Conservation (phyloP, 306 rosid genomes). For the Quercus mongolica region DNA sequence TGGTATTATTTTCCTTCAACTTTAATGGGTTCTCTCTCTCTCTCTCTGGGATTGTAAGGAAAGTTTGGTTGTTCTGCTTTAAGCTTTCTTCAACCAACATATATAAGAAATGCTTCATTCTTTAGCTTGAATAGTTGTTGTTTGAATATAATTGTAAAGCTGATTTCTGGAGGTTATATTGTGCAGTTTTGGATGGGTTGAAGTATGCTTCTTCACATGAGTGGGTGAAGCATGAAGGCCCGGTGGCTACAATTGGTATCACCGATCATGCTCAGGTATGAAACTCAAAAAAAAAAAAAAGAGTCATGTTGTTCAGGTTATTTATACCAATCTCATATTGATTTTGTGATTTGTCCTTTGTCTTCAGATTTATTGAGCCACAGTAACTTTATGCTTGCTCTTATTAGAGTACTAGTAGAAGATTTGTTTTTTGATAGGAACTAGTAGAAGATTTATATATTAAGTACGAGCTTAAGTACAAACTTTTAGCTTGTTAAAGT, state of each 20-base stretch:
- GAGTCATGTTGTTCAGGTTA: constrained; percentile 88
- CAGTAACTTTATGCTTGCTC: background rate
- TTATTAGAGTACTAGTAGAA: too few relatives aligned
- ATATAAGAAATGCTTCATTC: background rate
- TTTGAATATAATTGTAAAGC: background rate
- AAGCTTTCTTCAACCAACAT: background rate
- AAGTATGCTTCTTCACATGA: constrained; percentile 95
- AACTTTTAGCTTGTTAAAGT: too few relatives aligned
- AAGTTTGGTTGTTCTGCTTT: background rate
- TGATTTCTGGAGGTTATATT: background rate
- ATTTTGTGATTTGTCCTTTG: background rate
- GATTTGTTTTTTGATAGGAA: too few relatives aligned
- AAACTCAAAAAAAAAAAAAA: too few relatives aligned
- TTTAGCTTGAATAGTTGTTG: background rate
- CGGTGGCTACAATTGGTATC: constrained; percentile 83
- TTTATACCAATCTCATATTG: background rate
- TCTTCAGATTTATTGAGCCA: background rate
- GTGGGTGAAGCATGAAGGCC: constrained; percentile 97
- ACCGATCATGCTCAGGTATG: constrained; percentile 76
- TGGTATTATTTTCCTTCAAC: constrained; percentile 35
- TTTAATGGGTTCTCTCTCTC: background rate
- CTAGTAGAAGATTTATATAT: too few relatives aligned
- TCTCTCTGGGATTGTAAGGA: background rate
- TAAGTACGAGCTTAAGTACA: too few relatives aligned
- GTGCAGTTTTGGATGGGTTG: constrained; percentile 85